Percentiles rank a stretch among this genome's conserved stretches.
Conservation (phyloP, 2,329 filamentous ascomycete genomes). For the Exophiala sp. region DNA sequence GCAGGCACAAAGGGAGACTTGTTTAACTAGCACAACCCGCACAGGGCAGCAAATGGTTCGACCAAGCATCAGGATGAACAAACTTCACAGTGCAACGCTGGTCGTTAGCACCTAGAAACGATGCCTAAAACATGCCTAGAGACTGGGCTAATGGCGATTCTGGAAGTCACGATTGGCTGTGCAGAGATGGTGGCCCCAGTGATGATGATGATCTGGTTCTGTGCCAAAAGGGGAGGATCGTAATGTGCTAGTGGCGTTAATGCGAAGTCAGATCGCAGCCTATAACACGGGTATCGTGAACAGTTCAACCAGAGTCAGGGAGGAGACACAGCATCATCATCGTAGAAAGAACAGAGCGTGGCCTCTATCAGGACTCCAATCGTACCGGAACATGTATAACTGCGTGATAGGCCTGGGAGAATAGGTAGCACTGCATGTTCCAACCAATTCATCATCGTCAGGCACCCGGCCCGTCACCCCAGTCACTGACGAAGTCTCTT, state of each 20-base stretch:
- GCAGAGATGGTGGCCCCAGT: not conserved
- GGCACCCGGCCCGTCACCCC: slow-evolving; percentile 39
- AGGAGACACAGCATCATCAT: no score
- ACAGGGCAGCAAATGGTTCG: slow-evolving; percentile 2
- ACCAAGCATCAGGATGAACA: not conserved
- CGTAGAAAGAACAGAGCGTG: no score
- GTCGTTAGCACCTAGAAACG: slow-evolving; percentile 6
- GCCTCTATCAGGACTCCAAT: no score
- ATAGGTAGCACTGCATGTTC: no score
- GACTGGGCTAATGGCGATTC: slow-evolving; percentile 3
- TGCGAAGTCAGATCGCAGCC: slow-evolving; percentile 2
- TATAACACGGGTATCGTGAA: not conserved
- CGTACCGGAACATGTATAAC: no score
- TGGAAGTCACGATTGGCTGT: slow-evolving; percentile 8
- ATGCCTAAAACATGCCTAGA: slow-evolving; percentile 12
- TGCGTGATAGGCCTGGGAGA: not conserved
- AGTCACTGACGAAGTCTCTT: not conserved
- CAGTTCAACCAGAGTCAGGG: no score
- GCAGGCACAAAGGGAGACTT: slow-evolving; percentile 2
- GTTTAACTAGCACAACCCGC: not conserved
- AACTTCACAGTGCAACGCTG: slow-evolving; percentile 10
- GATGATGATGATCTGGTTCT: slow-evolving; percentile 17
- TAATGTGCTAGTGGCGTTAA: slow-evolving; percentile 1
- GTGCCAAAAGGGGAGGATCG: not conserved
- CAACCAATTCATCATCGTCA: not conserved